Conservation (phyloP, 2,329 filamentous ascomycete genomes). For the Bimuria novae-zelandiae region DNA sequence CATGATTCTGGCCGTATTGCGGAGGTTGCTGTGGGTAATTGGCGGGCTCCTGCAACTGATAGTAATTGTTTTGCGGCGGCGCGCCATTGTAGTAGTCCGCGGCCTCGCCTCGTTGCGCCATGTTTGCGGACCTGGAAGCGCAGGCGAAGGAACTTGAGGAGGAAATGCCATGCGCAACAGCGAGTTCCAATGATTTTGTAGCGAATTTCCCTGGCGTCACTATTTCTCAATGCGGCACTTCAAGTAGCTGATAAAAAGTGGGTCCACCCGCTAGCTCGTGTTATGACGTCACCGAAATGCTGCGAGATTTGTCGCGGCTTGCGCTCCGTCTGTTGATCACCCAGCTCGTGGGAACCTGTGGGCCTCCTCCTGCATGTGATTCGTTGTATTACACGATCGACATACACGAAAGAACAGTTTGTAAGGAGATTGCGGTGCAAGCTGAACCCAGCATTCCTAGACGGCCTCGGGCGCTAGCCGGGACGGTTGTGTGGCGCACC, state of each 20-base stretch:
- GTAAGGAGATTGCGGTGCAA: neutral
- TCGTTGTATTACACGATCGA: neutral
- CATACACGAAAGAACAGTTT: neutral
- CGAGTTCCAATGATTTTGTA: neutral
- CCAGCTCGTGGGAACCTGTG: neutral
- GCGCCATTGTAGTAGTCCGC: constrained; percentile 45
- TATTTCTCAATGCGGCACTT: neutral
- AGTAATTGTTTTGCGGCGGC: constrained; percentile 31
- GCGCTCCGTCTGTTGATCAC: constrained; percentile 2
- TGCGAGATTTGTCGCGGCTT: neutral
- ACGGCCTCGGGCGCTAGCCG: neutral
- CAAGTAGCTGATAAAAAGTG: constrained; percentile 3
- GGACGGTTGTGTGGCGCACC: constrained; percentile 4
- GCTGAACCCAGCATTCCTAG: neutral
- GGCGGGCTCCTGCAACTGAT: constrained; percentile 33
- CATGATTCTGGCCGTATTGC: constrained; percentile 40
- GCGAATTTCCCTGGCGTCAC: neutral
- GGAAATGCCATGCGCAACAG: neutral
- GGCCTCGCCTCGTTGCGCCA: constrained; percentile 44
- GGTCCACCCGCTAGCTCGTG: neutral
- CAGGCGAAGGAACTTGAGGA: neutral
- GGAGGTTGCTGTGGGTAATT: constrained; percentile 40
- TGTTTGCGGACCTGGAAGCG: constrained; percentile 10
- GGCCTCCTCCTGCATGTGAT: neutral
- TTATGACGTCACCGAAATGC: constrained; percentile 1